phyloP scores from a whole-genome alignment of 1,284 basidiomycete genomes.

The Moesziomyces globuligerus region DNA sequence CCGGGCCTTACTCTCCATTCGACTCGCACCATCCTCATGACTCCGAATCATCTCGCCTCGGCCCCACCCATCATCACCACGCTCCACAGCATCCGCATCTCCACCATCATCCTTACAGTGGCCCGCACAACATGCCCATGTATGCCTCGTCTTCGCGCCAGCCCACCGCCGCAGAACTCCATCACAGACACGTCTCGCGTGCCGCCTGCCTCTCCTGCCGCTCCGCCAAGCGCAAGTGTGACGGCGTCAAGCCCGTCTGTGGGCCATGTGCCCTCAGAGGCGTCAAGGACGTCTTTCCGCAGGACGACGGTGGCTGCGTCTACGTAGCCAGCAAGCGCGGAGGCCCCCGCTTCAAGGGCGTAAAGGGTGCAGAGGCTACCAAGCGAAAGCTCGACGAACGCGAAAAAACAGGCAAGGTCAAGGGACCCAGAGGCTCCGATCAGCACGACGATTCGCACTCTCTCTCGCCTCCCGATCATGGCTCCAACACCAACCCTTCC shows the following conservation, averaged over 20 bases:
- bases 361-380: constrained; percentile 51
- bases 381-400: constrained; percentile 50
- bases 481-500: constrained; percentile 8
- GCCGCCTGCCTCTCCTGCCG: constrained; percentile 60
- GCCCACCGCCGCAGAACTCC: constrained; percentile 9
- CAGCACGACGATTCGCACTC: constrained; percentile 33
- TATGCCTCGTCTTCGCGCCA: constrained; percentile 26
- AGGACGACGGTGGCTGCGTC: constrained; percentile 51
- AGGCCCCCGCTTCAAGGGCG: constrained; percentile 60
- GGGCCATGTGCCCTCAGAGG: constrained; percentile 53
- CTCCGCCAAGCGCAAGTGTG: constrained; percentile 58
- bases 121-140: constrained; percentile 6
- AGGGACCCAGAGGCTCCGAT: constrained; percentile 10
- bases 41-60: constrained; percentile 14
- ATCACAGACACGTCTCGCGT: constrained; percentile 47
- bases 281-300: constrained; percentile 40
- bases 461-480: constrained; percentile 30
- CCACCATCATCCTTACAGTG: constrained; percentile 29
- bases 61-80: constrained; percentile 20
- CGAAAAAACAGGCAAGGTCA: constrained; percentile 32
- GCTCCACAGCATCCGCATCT: constrained; percentile 20
- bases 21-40: constrained; percentile 23
- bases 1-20: constrained; percentile 21
- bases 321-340: constrained; percentile 58
- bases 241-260: constrained; percentile 55